These are phyloP conservation scores for Mycosphaerella sp. DNA, from an alignment of 2,329 filamentous ascomycete species.

Conservation along the genomic window DNA sequence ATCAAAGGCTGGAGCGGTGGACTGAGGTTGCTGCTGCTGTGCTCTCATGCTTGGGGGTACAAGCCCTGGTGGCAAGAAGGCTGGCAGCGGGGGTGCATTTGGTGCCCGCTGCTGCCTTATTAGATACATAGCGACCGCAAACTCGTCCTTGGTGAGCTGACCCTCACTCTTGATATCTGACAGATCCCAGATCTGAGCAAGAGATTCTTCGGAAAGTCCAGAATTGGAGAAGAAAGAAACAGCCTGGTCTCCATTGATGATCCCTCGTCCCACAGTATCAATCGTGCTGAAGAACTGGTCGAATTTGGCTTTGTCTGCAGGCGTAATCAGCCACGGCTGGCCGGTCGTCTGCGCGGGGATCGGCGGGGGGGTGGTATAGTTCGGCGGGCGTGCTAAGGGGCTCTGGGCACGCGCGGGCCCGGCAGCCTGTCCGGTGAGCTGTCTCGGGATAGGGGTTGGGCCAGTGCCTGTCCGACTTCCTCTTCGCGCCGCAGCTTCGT, in stretches of 20 bases:
- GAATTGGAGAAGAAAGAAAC: slow-evolving; percentile 93
- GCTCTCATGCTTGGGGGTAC: slow-evolving; percentile 79
- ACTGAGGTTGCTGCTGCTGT: slow-evolving; percentile 47
- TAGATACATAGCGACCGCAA: slow-evolving; percentile 95
- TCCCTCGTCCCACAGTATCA: slow-evolving; percentile 72
- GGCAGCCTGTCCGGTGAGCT: slow-evolving; percentile 60
- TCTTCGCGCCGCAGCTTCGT: slow-evolving; percentile 79
- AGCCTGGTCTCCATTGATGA: slow-evolving; percentile 88
- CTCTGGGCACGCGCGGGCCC: slow-evolving; percentile 53
- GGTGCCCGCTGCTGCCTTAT: slow-evolving; percentile 82
- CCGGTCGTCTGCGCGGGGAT: slow-evolving; percentile 51
- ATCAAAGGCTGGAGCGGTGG: slow-evolving; percentile 50
- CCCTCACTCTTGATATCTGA: slow-evolving; percentile 90
- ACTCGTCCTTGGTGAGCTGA: slow-evolving; percentile 78
- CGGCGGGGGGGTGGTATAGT: slow-evolving; percentile 43
- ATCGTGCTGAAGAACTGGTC: slow-evolving; percentile 79
- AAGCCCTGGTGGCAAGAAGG: slow-evolving; percentile 70
- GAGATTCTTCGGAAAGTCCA: slow-evolving; percentile 74
- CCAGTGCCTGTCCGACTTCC: slow-evolving; percentile 31
- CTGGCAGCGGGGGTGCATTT: slow-evolving; percentile 61
- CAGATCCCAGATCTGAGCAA: slow-evolving; percentile 96
- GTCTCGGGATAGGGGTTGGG: slow-evolving; percentile 62
- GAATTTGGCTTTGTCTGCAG: slow-evolving; percentile 79
- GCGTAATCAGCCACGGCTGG: slow-evolving; percentile 73
- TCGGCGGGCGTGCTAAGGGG: slow-evolving; percentile 47